Percentiles rank a stretch among this genome's conserved stretches.
These are phyloP conservation scores for Adansonia digitata DNA, from an alignment of 345 rosid species.

Conservation along the genomic window DNA sequence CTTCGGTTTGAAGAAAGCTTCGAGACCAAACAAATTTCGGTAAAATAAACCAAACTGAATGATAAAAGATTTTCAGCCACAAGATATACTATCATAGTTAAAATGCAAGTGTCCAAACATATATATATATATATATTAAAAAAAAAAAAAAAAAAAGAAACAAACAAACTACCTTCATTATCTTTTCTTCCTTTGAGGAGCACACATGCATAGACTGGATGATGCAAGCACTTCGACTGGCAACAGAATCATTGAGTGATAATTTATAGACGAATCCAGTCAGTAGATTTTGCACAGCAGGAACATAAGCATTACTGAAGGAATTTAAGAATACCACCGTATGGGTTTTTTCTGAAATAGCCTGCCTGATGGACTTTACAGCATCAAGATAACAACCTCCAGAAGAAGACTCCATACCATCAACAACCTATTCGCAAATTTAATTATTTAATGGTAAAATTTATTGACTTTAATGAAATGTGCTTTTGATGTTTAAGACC, in stretches of 20 bases:
- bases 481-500: neutral
- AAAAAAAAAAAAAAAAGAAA: too few relatives aligned
- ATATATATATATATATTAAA: too few relatives aligned
- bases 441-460: neutral
- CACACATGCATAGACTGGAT: conserved; percentile 43
- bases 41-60: neutral
- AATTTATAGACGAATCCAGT: conserved; percentile 38
- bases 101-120: neutral
- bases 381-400: conserved; percentile 37
- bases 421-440: conserved; percentile 51
- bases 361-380: conserved; percentile 51
- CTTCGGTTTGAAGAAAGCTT: neutral
- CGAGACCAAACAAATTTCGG: neutral
- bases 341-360: conserved; percentile 49
- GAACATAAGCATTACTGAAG: conserved; percentile 20
- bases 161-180: conserved; percentile 39
- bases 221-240: conserved; percentile 50
- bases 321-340: conserved; percentile 48
- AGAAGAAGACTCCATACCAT: conserved; percentile 42
- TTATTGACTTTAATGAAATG: neutral
- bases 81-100: neutral
- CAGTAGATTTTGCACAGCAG: conserved; percentile 39
- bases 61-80: neutral
- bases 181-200: conserved; percentile 34
- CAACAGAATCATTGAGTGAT: conserved; percentile 36